A percentile compares a stretch with the other conserved stretches of the same genome.
These are phyloP conservation scores for Neonectria faginata DNA, from an alignment of 2,329 filamentous ascomycete genomes.

Conservation along the genomic window DNA sequence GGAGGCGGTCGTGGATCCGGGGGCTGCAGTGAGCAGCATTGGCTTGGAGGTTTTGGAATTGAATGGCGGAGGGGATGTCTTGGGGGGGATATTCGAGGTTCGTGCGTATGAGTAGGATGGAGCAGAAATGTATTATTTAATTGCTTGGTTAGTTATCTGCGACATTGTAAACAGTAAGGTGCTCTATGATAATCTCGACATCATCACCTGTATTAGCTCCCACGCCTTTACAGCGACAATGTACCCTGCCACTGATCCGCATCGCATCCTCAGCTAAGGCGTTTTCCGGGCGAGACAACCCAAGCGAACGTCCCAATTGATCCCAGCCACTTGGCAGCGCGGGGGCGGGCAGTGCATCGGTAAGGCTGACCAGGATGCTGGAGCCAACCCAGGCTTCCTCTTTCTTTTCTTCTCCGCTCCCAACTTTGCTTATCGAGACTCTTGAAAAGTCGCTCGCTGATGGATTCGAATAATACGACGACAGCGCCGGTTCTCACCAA, in stretches of 20 bases:
- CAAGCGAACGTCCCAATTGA: background rate
- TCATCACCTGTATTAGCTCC: background rate
- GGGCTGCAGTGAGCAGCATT: conserved; percentile 17
- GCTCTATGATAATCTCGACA: too few relatives aligned
- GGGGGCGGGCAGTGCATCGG: background rate
- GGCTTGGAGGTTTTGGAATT: conserved; percentile 40
- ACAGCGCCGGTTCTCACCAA: background rate
- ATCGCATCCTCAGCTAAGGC: background rate
- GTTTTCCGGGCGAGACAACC: background rate
- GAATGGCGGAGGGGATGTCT: conserved; percentile 38
- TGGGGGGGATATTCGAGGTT: conserved; percentile 42
- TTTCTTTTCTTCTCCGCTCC: background rate
- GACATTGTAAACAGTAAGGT: background rate
- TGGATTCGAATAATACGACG: background rate
- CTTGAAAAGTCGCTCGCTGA: background rate
- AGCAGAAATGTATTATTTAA: background rate
- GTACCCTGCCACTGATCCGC: background rate
- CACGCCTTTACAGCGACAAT: background rate
- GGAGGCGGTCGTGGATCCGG: conserved; percentile 29
- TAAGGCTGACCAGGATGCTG: background rate
- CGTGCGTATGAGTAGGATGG: conserved; percentile 36
- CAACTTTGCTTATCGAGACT: too few relatives aligned
- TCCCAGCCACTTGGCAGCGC: background rate
- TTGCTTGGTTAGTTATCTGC: background rate
- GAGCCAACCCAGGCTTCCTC: background rate